Evolutionary conservation across 1,284 basidiomycete species (phyloP).

Genomic region (Ceratorhiza oryzae-sativae): DNA sequence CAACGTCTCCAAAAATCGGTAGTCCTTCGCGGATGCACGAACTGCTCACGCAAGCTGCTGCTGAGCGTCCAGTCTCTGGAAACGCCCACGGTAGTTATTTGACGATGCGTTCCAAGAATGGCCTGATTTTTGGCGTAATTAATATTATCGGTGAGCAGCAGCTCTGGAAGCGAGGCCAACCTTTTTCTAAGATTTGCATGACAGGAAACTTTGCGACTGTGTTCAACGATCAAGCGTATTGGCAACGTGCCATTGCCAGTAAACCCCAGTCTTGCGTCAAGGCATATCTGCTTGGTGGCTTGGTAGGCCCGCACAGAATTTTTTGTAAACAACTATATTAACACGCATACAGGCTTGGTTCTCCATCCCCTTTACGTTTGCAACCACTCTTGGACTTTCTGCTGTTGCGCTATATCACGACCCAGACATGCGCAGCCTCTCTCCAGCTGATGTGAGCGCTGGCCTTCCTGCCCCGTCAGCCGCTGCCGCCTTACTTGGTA

Average conservation of each 20-base stretch:
- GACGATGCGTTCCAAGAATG: conserved; percentile 81
- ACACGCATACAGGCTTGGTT: conserved; percentile 58
- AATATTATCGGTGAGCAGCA: conserved; percentile 58
- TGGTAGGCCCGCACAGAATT: conserved; percentile 67
- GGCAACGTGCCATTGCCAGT: conserved; percentile 89
- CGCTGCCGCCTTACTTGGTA: conserved; percentile 78
- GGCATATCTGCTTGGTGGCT: conserved; percentile 87
- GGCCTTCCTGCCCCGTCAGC: conserved; percentile 85
- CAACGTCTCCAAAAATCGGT: conserved; percentile 65
- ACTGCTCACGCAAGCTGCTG: conserved; percentile 55
- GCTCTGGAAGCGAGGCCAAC: background rate
- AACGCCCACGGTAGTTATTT: conserved; percentile 70
- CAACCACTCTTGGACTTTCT: conserved; percentile 82
- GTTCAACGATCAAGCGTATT: conserved; percentile 66
- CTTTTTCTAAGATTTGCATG: conserved; percentile 46
- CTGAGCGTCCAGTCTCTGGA: conserved; percentile 58
- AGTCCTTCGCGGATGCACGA: conserved; percentile 61
- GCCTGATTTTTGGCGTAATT: conserved; percentile 88
- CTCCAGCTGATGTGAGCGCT: conserved; percentile 73
- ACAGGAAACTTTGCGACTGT: conserved; percentile 85
- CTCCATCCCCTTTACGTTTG: conserved; percentile 76
- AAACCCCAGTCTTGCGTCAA: conserved; percentile 83
- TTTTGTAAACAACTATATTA: background rate
- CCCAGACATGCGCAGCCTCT: conserved; percentile 67
- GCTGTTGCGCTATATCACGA: conserved; percentile 80